These are phyloP conservation scores for Lachancea thermotolerans DNA, from an alignment of 805 yeast genomes.

Conservation along the genomic window DNA sequence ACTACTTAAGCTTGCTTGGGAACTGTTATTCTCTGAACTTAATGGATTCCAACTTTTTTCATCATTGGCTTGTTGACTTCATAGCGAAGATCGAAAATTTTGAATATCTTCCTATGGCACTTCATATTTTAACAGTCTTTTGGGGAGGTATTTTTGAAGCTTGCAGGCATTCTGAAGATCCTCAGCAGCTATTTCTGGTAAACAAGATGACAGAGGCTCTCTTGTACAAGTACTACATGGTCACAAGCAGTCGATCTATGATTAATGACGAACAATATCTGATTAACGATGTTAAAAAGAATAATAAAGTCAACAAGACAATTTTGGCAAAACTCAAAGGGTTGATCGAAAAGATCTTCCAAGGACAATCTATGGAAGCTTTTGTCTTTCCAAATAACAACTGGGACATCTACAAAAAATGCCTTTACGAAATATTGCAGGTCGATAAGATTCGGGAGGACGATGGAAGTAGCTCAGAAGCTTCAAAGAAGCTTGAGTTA, in stretches of 20 bases:
- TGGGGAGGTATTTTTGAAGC: slow-evolving; percentile 60
- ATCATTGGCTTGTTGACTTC: slow-evolving; percentile 56
- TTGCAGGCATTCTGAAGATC: not conserved
- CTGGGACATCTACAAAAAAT: slow-evolving; percentile 50
- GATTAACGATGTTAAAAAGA: slow-evolving; percentile 33
- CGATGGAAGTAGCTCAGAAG: slow-evolving; percentile 7
- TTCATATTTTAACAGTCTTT: slow-evolving; percentile 54
- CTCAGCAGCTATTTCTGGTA: slow-evolving; percentile 43
- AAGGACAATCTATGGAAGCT: slow-evolving; percentile 38
- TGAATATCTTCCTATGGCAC: slow-evolving; percentile 39
- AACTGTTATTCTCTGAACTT: slow-evolving; percentile 64
- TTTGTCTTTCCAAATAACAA: slow-evolving; percentile 53
- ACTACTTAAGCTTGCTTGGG: slow-evolving; percentile 52
- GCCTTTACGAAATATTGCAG: slow-evolving; percentile 36
- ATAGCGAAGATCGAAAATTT: slow-evolving; percentile 36
- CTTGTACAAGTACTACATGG: slow-evolving; percentile 40
- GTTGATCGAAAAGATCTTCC: slow-evolving; percentile 28
- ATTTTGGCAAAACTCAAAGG: slow-evolving; percentile 22
- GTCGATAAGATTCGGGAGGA: slow-evolving; percentile 11
- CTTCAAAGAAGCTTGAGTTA: slow-evolving; percentile 46
- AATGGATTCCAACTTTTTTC: slow-evolving; percentile 53
- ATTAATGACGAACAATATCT: slow-evolving; percentile 32
- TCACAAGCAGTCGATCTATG: slow-evolving; percentile 31
- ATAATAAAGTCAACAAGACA: slow-evolving; percentile 27
- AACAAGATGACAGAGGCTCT: slow-evolving; percentile 61